These are phyloP conservation scores for Pyrus hybrid DNA, from an alignment of 331 rosid genomes.

Conservation along the genomic window DNA sequence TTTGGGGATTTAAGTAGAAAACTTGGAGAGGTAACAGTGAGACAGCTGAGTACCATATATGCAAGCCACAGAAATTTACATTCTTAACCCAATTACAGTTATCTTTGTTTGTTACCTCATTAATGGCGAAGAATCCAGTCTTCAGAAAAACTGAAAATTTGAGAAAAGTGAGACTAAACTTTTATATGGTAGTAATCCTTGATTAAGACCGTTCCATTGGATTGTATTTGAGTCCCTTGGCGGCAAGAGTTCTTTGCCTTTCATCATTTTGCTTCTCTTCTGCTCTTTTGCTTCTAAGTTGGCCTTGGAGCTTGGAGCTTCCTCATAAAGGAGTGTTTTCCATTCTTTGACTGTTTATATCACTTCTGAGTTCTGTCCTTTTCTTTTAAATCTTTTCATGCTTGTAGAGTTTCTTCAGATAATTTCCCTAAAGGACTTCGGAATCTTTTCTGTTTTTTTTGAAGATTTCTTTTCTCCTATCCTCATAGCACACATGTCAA, in stretches of 20 bases:
- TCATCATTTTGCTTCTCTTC: background rate
- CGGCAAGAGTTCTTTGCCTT: background rate
- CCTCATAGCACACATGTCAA: slow-evolving; percentile 11
- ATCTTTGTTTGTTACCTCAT: background rate
- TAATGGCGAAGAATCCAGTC: slow-evolving; percentile 10
- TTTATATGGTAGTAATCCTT: background rate
- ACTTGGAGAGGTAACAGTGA: background rate
- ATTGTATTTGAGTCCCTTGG: background rate
- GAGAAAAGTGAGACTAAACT: slow-evolving; percentile 1
- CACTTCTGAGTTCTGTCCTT: slow-evolving; percentile 8
- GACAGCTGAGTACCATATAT: slow-evolving; percentile 2
- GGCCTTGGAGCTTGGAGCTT: background rate
- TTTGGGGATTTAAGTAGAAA: slow-evolving; percentile 3
- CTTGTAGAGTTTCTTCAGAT: background rate
- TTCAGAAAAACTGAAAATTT: background rate
- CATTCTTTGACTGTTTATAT: background rate
- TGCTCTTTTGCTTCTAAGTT: background rate
- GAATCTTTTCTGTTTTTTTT: background rate
- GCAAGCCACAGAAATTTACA: background rate
- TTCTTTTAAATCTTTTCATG: slow-evolving; percentile 9
- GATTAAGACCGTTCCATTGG: slow-evolving; percentile 1
- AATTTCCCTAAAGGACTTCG: background rate
- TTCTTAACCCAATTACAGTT: background rate
- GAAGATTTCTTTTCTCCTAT: background rate
- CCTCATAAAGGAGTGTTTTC: background rate